Conservation (phyloP, 2,329 filamentous ascomycete species). For the Colletotrichum musicola region DNA sequence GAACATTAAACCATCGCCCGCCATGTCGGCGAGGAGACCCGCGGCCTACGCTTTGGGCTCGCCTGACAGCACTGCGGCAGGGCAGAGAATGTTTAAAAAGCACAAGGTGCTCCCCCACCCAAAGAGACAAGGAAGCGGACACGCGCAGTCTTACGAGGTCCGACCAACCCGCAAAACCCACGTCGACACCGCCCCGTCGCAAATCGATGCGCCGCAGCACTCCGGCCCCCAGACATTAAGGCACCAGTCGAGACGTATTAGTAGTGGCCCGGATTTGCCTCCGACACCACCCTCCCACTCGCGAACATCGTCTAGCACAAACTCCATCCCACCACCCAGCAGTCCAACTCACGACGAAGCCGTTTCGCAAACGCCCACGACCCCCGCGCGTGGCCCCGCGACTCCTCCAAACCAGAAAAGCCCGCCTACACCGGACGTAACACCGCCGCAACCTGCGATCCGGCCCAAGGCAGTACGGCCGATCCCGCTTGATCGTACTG, state of each 20-base stretch:
- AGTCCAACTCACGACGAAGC: constrained; percentile 55
- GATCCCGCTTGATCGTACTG: constrained; percentile 60
- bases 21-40: constrained; percentile 48
- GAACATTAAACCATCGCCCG: constrained; percentile 45
- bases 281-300: constrained; percentile 75
- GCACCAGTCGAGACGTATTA: constrained; percentile 57
- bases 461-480: constrained; percentile 62
- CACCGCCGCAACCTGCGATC: constrained; percentile 70
- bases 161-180: constrained; percentile 40
- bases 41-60: constrained; percentile 46
- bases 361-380: constrained; percentile 54
- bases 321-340: constrained; percentile 58
- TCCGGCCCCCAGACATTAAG: constrained; percentile 55
- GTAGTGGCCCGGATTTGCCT: constrained; percentile 64
- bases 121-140: constrained; percentile 38
- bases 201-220: constrained; percentile 47
- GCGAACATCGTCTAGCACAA: constrained; percentile 66
- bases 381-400: constrained; percentile 55
- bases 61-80: constrained; percentile 44
- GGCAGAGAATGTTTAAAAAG: constrained; percentile 58
- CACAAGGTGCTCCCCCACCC: constrained; percentile 59
- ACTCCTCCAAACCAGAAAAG: constrained; percentile 76
- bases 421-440: constrained; percentile 81
- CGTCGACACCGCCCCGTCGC: constrained; percentile 39
- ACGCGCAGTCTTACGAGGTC: constrained; percentile 27